Conservation (phyloP, 306 rosid species). For the Hylodesmum podocarpum region DNA sequence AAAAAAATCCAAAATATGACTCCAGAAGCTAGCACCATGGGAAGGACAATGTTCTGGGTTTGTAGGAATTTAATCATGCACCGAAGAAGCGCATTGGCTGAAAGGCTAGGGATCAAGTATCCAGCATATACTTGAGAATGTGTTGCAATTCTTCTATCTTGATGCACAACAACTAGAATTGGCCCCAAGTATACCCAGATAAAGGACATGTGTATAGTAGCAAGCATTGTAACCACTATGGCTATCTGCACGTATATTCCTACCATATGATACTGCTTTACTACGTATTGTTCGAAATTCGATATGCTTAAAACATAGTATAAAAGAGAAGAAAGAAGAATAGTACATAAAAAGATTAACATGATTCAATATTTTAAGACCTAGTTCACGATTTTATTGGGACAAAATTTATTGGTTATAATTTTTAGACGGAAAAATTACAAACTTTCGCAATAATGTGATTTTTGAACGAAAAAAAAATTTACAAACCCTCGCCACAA, state of each 20-base stretch:
- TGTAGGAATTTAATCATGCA: conserved; percentile 48
- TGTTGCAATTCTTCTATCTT: conserved; percentile 20
- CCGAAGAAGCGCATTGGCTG: conserved; percentile 46
- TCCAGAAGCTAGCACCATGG: conserved; percentile 43
- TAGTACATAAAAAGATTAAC: too few relatives aligned
- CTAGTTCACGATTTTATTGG: too few relatives aligned
- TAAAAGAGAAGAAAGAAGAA: too few relatives aligned
- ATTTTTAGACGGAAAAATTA: too few relatives aligned
- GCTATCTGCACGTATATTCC: conserved; percentile 25
- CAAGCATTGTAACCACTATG: not conserved
- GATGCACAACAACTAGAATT: not conserved
- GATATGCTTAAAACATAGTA: too few relatives aligned
- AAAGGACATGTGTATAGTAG: not conserved
- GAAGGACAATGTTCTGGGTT: conserved; percentile 53
- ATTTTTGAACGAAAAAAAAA: too few relatives aligned
- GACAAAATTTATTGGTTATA: too few relatives aligned
- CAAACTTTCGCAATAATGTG: too few relatives aligned
- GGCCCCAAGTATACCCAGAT: not conserved
- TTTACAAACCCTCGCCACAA: too few relatives aligned
- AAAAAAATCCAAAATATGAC: too few relatives aligned
- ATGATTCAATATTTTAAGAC: too few relatives aligned
- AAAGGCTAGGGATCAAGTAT: conserved; percentile 47
- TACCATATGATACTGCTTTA: conserved; percentile 4
- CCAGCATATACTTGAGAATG: conserved; percentile 46
- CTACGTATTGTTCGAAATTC: too few relatives aligned